phyloP scores from a whole-genome alignment of 805 yeast genomes.

The Yarrowia yakushimensis region DNA sequence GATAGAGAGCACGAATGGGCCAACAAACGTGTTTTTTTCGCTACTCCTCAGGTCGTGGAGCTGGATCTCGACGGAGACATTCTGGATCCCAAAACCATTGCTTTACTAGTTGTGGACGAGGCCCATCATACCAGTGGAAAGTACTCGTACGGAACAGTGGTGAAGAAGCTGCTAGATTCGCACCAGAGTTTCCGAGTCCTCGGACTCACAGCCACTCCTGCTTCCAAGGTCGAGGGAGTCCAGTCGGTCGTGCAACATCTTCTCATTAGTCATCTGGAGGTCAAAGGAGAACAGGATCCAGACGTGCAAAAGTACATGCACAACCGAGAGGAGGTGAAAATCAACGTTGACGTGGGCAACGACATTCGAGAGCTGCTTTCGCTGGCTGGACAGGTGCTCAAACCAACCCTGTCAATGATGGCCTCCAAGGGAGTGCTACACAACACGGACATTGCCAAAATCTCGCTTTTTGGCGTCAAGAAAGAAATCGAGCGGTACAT shows the following conservation, averaged over 20 bases:
- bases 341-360: constrained; percentile 50
- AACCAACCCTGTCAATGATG: constrained; percentile 62
- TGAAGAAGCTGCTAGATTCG: constrained; percentile 57
- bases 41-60: constrained; percentile 95
- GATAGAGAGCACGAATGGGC: constrained; percentile 79
- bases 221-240: constrained; percentile 79
- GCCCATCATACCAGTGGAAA: constrained; percentile 93
- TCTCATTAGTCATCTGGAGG: constrained; percentile 70
- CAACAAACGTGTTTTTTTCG: constrained; percentile 72
- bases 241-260: constrained; percentile 78
- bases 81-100: constrained; percentile 70
- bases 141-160: constrained; percentile 85
- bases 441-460: constrained; percentile 59
- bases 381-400: constrained; percentile 58
- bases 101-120: constrained; percentile 83
- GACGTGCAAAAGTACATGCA: constrained; percentile 82
- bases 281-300: constrained; percentile 77
- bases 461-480: constrained; percentile 68
- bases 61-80: constrained; percentile 77
- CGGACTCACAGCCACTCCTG: constrained; percentile 96
- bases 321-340: constrained; percentile 55
- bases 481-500: constrained; percentile 56
- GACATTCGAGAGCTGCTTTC: constrained; percentile 58
- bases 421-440: constrained; percentile 61
- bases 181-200: constrained; percentile 67